Base-by-base conservation (phyloP, 345 rosid genomes). In the Gossypium ekmanianum region DNA sequence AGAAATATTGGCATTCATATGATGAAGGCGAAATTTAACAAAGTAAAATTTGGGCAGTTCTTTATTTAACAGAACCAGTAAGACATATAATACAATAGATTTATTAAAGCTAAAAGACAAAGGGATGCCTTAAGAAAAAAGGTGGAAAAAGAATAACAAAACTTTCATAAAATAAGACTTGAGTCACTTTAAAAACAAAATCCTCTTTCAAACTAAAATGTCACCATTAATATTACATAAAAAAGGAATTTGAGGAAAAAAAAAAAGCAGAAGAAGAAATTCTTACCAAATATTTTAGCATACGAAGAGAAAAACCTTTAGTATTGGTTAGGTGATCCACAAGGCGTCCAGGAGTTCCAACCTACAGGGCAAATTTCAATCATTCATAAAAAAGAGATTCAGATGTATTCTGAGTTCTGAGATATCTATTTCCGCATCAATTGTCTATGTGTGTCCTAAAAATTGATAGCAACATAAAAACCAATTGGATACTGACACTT, bases 281-380 rank as follows among this genome's bases (percentile, higher is more conserved):
- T 44, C 75, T 14, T 86, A 93, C 99, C 94, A 95, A 84, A 85
- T 87, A 90, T 77, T 93, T 93, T 81, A 95, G 77, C 24, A 82
- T 80, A 47, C 87, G 85, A 55, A 93, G 93, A 71, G 96, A 90
- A 75, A 95, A 95, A 2, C 99, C 97, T 81, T 95, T 95, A 6
- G 98, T 91, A 83, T 90, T 90, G 58, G 88, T 76, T 80, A 95
- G 68, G 76, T 95, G 99, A 83, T 95, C 99, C 84, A 90, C 76
- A 22, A 95, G 89, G 61, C 98, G 96, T 59, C 98, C 99, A 73
- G 98, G 99, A 14, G 99, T 95, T 44, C 85, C 99, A 81, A 93
- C 98, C 99, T 93, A 77, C 44, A 75, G 41, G 34, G 75, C 2
- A 74, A 78, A 41, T n/a, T 22, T 14, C 61, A 61, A 34, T n/a